Percentiles rank a stretch among this genome's conserved stretches.
phyloP scores from a whole-genome alignment of 345 rosid species.

The Eucalyptus dawsonii region DNA sequence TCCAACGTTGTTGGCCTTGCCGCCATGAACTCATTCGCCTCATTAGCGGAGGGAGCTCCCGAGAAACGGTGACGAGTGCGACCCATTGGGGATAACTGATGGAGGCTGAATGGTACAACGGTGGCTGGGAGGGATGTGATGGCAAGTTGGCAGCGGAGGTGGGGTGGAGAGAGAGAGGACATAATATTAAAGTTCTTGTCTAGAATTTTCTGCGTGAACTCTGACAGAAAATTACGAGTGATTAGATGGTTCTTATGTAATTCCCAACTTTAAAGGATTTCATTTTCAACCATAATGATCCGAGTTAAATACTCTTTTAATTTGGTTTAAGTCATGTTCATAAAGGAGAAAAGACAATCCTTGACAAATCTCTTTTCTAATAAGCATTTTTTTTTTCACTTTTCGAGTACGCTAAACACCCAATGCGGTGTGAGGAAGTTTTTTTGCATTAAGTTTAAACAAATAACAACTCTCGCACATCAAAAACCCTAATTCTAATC shows the following conservation, averaged over 20 bases:
- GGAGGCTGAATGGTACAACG: background rate
- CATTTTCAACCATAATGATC: background rate
- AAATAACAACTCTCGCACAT: background rate
- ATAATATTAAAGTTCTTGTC: background rate
- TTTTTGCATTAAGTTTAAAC: background rate
- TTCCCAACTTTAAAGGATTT: background rate
- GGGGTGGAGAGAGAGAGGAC: background rate
- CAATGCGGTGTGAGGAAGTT: background rate
- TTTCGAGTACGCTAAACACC: background rate
- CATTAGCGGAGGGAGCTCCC: background rate
- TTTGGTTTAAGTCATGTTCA: background rate
- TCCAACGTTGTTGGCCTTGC: background rate
- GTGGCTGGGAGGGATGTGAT: background rate
- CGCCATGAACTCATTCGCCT: background rate
- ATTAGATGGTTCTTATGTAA: background rate
- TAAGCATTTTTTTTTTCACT: background rate
- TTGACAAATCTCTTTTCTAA: background rate
- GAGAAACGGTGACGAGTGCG: background rate
- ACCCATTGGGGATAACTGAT: background rate
- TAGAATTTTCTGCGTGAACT: background rate
- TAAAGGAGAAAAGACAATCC: background rate
- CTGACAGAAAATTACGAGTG: background rate
- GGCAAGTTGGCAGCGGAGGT: background rate
- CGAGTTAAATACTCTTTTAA: background rate
- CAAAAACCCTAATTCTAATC: background rate